Evolutionary conservation across 108 stramenopile species (phyloP), one percentile per base, ranked within the genome.

Genomic region (Nitzschia inconspicua): DNA sequence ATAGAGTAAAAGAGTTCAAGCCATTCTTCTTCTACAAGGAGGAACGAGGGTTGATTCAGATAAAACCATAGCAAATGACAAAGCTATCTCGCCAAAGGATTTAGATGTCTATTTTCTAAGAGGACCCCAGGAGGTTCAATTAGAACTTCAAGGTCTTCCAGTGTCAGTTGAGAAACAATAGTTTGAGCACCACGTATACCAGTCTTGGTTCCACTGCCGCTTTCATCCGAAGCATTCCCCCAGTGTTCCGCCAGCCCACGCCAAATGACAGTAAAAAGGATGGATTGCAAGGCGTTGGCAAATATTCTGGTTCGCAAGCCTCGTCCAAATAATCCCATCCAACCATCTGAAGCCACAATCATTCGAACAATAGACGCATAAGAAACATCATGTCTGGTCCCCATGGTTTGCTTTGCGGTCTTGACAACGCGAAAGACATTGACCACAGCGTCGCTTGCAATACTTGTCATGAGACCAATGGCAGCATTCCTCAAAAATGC

Each of bases 361-460:
- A 90, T 77, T 1, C 66, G 51, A 8, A 94, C 76, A 3, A 79
- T 79, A 52, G 89, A 89, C 3, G 47, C 49, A 59, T 94, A 94
- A 9, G 72, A 63, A 10, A 81, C 60, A 10, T 65, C 52, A 25
- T 77, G 80, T 30, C 84, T 84, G 0, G 93, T 63, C 1, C 72
- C 83, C 36, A 90, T 69, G 8, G 81, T 55, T 72, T 94, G 93
- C 57, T 94, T 94, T 13, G 85, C 86, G 28, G 90, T 91, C 59
- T 95, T 95, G 46, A 95, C 72, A 6, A 95, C 94, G 4, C 91
- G 73, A 56, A 93, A 76, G 20, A 58, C 68, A 62, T 95, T 95
- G 0, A 86, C 77, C 9, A 88, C 70, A 3, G 81, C 79, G 60
- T 95, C 94, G 61, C 77, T 78, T 2, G 79, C 78, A 42, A 91